Conservation (phyloP, 805 yeast genomes). For the Wickerhamiella brachini region DNA sequence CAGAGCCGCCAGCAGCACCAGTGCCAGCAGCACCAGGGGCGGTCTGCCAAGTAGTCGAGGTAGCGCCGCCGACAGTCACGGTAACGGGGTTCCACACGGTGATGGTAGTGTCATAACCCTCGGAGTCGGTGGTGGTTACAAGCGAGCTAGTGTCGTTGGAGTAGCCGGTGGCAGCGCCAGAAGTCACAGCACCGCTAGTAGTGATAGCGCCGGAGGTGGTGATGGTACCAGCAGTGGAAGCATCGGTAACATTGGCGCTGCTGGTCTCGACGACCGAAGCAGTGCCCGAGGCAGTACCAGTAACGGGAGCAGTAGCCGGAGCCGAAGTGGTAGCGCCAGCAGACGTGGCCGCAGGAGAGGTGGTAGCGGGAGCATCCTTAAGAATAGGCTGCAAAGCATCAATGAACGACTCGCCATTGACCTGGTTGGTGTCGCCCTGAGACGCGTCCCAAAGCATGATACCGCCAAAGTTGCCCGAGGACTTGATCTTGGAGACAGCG, state of each 20-base stretch:
- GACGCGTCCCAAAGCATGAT: slow-evolving; percentile 81
- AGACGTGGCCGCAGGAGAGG: not conserved
- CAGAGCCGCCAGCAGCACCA: slow-evolving; percentile 6
- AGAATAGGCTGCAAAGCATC: slow-evolving; percentile 10
- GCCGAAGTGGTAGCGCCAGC: not conserved
- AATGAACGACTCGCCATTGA: slow-evolving; percentile 33
- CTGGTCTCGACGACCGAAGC: not conserved
- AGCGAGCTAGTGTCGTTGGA: not conserved
- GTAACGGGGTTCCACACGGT: not conserved
- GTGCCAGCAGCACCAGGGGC: slow-evolving; percentile 5
- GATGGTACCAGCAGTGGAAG: not conserved
- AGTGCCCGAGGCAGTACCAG: not conserved
- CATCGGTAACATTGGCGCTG: not conserved
- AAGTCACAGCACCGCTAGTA: not conserved
- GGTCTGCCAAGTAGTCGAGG: not conserved
- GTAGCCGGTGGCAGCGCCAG: not conserved
- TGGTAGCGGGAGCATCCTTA: slow-evolving; percentile 6
- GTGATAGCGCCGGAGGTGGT: not conserved
- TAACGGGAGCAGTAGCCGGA: not conserved
- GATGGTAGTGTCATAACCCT: slow-evolving; percentile 1
- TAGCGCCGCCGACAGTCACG: not conserved
- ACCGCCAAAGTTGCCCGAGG: slow-evolving; percentile 43
- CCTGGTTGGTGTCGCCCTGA: slow-evolving; percentile 37
- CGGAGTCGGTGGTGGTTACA: not conserved
- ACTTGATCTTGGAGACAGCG: slow-evolving; percentile 16